Percentiles rank a stretch among this genome's conserved stretches.
Evolutionary conservation across 2,329 filamentous ascomycete species (phyloP).

Genomic region (Colletotrichum liriopes): DNA sequence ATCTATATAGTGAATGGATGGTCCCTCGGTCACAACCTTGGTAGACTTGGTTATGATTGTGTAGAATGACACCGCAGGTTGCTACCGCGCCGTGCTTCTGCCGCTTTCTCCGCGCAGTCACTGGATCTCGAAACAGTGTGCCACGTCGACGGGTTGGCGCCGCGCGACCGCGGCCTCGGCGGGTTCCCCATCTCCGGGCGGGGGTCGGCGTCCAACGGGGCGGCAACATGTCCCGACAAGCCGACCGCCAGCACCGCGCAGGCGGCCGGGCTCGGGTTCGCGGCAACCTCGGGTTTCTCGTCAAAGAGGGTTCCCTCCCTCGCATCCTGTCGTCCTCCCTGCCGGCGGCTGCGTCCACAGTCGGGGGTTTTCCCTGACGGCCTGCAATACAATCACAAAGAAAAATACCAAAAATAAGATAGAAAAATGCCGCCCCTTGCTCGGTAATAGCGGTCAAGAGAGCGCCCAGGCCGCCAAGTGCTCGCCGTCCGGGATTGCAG

Average conservation of each 20-base stretch:
- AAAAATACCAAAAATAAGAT: too few species aligned
- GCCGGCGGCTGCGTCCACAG: neutral
- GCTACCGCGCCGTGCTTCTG: too few species aligned
- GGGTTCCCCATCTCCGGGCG: neutral
- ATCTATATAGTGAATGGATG: too few species aligned
- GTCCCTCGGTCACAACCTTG: too few species aligned
- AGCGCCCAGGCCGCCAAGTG: neutral
- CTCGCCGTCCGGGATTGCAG: neutral
- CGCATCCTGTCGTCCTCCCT: neutral
- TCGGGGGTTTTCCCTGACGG: neutral
- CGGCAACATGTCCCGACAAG: neutral
- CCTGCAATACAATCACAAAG: neutral
- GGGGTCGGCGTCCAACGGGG: neutral
- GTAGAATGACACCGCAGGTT: too few species aligned
- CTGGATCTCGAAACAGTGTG: too few species aligned
- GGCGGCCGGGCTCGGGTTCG: neutral
- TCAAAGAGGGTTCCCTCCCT: neutral
- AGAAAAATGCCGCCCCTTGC: too few species aligned
- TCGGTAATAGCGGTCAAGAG: neutral
- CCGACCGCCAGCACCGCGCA: neutral
- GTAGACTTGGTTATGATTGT: too few species aligned
- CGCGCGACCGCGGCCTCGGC: neutral
- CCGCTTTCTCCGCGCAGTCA: neutral
- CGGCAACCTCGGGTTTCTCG: neutral
- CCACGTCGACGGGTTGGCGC: neutral